Percentiles rank a stretch among this genome's conserved stretches.
phyloP scores from a whole-genome alignment of 2,329 filamentous ascomycete genomes.

The Scedosporium boydii region DNA sequence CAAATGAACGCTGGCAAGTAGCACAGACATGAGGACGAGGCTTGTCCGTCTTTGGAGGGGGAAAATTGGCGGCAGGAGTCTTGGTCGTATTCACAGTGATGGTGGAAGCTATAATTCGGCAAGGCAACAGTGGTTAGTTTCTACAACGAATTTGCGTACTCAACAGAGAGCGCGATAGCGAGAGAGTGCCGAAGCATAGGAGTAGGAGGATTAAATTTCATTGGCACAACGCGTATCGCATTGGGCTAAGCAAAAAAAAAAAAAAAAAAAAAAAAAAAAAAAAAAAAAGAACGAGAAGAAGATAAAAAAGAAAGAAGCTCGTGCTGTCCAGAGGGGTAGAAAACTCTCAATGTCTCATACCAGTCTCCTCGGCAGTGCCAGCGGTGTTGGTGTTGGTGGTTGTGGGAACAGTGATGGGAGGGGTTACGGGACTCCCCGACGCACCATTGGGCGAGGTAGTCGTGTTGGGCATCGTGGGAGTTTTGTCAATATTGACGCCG shows the following conservation, averaged over 20 bases:
- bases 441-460: conserved; percentile 6
- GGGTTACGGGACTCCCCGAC: conserved; percentile 8
- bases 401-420: conserved; percentile 1
- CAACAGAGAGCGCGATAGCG: neutral
- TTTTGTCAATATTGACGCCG: conserved; percentile 6
- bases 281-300: neutral
- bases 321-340: conserved; percentile 6
- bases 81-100: conserved; percentile 41
- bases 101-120: conserved; percentile 28
- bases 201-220: too few species aligned
- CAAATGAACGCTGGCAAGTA: conserved; percentile 87
- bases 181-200: too few species aligned
- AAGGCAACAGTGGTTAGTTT: conserved; percentile 1
- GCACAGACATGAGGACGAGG: conserved; percentile 88
- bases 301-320: neutral
- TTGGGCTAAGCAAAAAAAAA: too few species aligned
- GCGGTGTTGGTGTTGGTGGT: conserved; percentile 4
- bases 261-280: neutral
- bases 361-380: conserved; percentile 7
- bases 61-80: conserved; percentile 39
- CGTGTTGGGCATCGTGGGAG: conserved; percentile 6
- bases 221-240: too few species aligned
- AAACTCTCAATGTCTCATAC: conserved; percentile 8
- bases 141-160: neutral
- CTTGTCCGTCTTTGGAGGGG: conserved; percentile 92